These are phyloP conservation scores for Croton setiger DNA, from an alignment of 441 rosid genomes.

Conservation along the genomic window DNA sequence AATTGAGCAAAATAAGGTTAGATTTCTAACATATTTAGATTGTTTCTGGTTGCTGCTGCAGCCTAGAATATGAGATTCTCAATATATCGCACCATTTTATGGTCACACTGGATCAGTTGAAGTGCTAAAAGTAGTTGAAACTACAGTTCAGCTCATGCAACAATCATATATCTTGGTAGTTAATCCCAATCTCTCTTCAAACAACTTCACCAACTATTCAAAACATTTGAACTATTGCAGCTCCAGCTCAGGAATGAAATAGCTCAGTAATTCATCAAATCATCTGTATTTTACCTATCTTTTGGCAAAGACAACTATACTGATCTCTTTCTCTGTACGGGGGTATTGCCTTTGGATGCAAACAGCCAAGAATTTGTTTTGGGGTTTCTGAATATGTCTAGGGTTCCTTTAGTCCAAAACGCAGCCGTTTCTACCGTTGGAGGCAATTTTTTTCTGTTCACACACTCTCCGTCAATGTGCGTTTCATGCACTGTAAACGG, in stretches of 20 bases:
- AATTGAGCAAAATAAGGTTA: too few relatives aligned
- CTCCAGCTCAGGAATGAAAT: slow-evolving; percentile 37
- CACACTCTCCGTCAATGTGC: too few relatives aligned
- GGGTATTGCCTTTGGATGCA: too few relatives aligned
- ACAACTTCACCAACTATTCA: slow-evolving; percentile 57
- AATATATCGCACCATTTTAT: slow-evolving; percentile 38
- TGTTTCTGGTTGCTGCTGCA: slow-evolving; percentile 21
- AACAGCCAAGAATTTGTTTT: slow-evolving; percentile 21
- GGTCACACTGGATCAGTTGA: slow-evolving; percentile 46
- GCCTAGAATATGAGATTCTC: slow-evolving; percentile 46
- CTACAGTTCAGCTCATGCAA: slow-evolving; percentile 55
- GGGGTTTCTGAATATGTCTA: too few relatives aligned
- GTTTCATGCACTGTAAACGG: too few relatives aligned
- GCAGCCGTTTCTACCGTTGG: too few relatives aligned
- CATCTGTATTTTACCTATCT: slow-evolving; percentile 59
- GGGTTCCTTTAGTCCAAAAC: too few relatives aligned
- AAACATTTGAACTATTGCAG: slow-evolving; percentile 53
- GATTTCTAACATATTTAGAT: too few relatives aligned
- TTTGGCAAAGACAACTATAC: slow-evolving; percentile 65
- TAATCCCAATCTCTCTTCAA: slow-evolving; percentile 50
- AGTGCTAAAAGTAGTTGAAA: slow-evolving; percentile 41
- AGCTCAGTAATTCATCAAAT: slow-evolving; percentile 31
- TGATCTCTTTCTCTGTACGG: slow-evolving; percentile 46
- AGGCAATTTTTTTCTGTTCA: too few relatives aligned
- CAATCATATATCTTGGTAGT: slow-evolving; percentile 40